Evolutionary conservation across 495 filamentous ascomycete genomes (phyloP).

Genomic region (Lepraria neglecta): DNA sequence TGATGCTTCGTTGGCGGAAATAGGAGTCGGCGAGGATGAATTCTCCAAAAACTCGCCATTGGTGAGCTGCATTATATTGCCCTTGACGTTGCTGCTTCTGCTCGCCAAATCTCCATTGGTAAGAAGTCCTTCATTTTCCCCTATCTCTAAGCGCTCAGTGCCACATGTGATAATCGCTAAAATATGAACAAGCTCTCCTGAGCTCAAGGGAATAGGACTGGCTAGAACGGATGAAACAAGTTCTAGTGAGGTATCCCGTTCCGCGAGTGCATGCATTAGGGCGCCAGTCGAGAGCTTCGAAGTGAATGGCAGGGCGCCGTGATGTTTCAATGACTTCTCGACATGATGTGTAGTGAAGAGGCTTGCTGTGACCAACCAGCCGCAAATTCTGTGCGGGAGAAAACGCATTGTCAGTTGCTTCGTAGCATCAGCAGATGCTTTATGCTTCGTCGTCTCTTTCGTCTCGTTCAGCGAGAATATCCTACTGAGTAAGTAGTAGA

Average conservation of each 20-base stretch:
- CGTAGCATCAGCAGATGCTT: neutral
- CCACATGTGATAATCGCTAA: slow-evolving; percentile 32
- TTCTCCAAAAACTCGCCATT: neutral
- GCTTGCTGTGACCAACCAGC: slow-evolving; percentile 58
- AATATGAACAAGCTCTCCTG: slow-evolving; percentile 42
- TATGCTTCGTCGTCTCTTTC: slow-evolving; percentile 14
- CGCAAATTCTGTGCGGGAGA: slow-evolving; percentile 45
- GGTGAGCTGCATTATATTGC: slow-evolving; percentile 8
- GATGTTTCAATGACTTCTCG: slow-evolving; percentile 50
- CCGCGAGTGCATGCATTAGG: slow-evolving; percentile 51
- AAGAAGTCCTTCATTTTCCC: slow-evolving; percentile 11
- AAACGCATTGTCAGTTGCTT: slow-evolving; percentile 33
- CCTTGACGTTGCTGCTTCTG: neutral
- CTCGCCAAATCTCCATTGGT: slow-evolving; percentile 16
- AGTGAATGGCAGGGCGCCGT: slow-evolving; percentile 37
- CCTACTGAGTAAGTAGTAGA: slow-evolving; percentile 47
- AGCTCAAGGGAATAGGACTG: slow-evolving; percentile 37
- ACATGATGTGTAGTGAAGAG: slow-evolving; percentile 56
- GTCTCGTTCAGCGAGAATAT: slow-evolving; percentile 44
- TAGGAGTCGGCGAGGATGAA: slow-evolving; percentile 14
- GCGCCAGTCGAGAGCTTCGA: slow-evolving; percentile 46
- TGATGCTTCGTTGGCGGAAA: slow-evolving; percentile 21
- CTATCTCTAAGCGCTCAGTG: neutral
- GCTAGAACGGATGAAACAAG: slow-evolving; percentile 50
- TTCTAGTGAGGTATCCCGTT: slow-evolving; percentile 55